Base-by-base conservation (phyloP, 345 rosid species). In the Populus deltoides region DNA sequence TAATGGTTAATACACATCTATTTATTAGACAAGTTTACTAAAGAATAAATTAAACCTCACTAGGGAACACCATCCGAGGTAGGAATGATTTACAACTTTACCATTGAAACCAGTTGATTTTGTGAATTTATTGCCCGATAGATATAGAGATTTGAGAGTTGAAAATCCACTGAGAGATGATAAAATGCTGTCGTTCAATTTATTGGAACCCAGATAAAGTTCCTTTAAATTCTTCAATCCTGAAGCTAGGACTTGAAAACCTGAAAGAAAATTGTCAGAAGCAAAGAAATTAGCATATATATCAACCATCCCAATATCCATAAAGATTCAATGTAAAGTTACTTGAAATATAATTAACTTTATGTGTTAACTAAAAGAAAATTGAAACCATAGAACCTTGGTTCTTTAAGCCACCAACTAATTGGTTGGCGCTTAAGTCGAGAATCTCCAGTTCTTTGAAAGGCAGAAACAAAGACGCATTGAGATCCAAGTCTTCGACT, bases 151-250 rank as follows among this genome's bases (percentile, higher is more conserved):
- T 17, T 16, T 0, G 9, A 67, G 43, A 4, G n/a, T 6, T 31
- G n/a, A 16, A 15, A 31, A 11, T 1, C 22, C 22, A 35, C 36
- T 31, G 5, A 67, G 16, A 67, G 22, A 11, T 2, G 18, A 22
- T 20, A 38, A 17, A 67, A 35, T 36, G 5, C 0, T 36, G 1
- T 33, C 9, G 0, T 31, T 13, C 0, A 27, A 65, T 17, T 65
- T 17, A 66, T 31, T 16, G 15, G 0, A 0, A 7, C 39, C 6
- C 1, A 33, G 8, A 16, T 33, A 0, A 16, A 49, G 55, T 3
- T 4, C 20, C 22, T 17, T 5, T 0, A 49, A 5, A 4, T 49
- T 49, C 55, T 8, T 49, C 55, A 49, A 49, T 7, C 2, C 0
- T 5, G 22, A 49, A 4, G 55, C 0, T 5, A 49, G 55, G 1